phyloP scores from a whole-genome alignment of 768 basidiomycete species.

The Gelatoporia subvermispora region DNA sequence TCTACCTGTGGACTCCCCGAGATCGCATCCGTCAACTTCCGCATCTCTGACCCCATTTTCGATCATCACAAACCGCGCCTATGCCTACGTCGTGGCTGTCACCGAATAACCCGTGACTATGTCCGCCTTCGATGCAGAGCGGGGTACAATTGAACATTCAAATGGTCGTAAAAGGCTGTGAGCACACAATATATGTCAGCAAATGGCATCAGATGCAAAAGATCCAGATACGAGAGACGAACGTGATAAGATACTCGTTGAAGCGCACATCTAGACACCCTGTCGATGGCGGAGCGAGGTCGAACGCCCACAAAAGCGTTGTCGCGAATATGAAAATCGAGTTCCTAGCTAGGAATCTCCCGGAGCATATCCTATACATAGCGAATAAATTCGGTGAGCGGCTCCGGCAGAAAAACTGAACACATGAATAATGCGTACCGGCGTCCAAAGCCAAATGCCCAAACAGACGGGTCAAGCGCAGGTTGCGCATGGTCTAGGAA shows the following conservation, averaged over 20 bases:
- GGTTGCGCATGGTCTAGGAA: slow-evolving; percentile 6
- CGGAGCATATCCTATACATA: slow-evolving; percentile 9
- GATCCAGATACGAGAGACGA: neutral
- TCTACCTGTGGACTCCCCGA: too few species aligned
- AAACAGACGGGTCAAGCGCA: slow-evolving; percentile 1
- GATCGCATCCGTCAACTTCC: too few species aligned
- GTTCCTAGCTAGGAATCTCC: slow-evolving; percentile 10
- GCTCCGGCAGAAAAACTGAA: neutral
- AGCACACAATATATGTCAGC: neutral
- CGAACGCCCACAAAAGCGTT: slow-evolving; percentile 8
- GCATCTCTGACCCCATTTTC: too few species aligned
- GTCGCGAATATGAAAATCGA: slow-evolving; percentile 13
- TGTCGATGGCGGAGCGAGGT: slow-evolving; percentile 1
- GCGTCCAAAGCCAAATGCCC: slow-evolving; percentile 12
- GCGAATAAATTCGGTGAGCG: neutral
- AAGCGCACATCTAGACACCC: slow-evolving; percentile 1
- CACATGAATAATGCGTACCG: neutral
- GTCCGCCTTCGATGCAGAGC: slow-evolving; percentile 2
- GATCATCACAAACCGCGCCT: too few species aligned
- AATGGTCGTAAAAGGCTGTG: slow-evolving; percentile 5
- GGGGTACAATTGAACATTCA: slow-evolving; percentile 6
- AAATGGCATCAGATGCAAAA: neutral
- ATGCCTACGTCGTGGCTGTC: too few species aligned
- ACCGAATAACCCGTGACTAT: too few species aligned
- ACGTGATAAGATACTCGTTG: slow-evolving; percentile 8